phyloP scores from a whole-genome alignment of 1,139 yeast species.

The Geotrichum siamense region DNA sequence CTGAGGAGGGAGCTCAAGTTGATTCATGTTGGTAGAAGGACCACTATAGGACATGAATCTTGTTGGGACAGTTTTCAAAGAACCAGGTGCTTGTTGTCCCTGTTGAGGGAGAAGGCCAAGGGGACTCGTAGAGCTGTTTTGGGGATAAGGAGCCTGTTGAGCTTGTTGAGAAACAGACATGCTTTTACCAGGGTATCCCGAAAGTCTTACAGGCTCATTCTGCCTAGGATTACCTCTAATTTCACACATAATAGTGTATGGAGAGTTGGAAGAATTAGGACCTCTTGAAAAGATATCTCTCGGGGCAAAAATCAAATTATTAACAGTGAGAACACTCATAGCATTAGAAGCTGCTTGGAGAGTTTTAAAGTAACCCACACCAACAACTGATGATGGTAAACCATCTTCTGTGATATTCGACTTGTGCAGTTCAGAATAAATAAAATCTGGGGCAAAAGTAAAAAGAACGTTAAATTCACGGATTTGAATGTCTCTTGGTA shows the following conservation, averaged over 20 bases:
- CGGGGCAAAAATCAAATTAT: constrained; percentile 52
- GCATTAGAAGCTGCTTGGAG: constrained; percentile 62
- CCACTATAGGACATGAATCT: constrained; percentile 15
- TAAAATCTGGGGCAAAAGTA: constrained; percentile 70
- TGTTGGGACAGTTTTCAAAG: constrained; percentile 9
- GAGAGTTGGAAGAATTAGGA: constrained; percentile 20
- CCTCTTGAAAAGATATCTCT: constrained; percentile 10
- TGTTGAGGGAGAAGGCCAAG: constrained; percentile 8
- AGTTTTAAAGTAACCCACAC: constrained; percentile 57
- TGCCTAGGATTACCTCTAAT: constrained; percentile 17
- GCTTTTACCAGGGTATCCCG: constrained; percentile 6
- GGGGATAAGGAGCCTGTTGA: neutral
- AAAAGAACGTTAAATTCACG: constrained; percentile 77
- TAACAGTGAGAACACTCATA: constrained; percentile 55
- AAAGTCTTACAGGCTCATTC: constrained; percentile 5
- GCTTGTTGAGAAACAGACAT: neutral
- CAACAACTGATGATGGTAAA: constrained; percentile 36
- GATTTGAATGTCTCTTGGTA: constrained; percentile 64
- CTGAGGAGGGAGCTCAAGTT: constrained; percentile 7
- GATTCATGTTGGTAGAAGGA: neutral
- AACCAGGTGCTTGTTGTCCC: constrained; percentile 3
- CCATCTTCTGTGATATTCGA: constrained; percentile 32
- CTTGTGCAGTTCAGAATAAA: constrained; percentile 50
- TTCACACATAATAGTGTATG: constrained; percentile 25
- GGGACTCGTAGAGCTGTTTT: constrained; percentile 1